Evolutionary conservation across 495 filamentous ascomycete genomes (phyloP), one percentile per base, ranked within the genome.

Genomic region (Daldinia bambusicola): DNA sequence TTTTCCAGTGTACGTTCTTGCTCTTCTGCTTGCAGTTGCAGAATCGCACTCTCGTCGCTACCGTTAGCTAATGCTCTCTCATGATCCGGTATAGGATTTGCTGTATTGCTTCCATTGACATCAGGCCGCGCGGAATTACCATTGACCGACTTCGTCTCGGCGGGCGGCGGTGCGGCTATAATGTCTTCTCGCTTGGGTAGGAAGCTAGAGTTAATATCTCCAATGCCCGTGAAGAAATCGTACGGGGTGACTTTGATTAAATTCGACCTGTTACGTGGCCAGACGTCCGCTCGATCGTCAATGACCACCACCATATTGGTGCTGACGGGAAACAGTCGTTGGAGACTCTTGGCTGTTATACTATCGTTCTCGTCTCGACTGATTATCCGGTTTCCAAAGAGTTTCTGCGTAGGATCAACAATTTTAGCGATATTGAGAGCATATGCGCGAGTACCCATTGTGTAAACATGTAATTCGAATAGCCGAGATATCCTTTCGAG

Each of bases 241-340:
- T 96, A 99, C 6, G 94, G 93, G 13, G 86, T 87, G 34, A 99
- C 96, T 80, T 96, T 97, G 81, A 99, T 93, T 22, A 99, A 85
- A 72, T 99, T 98, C 10, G 90, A 87, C 72, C 91, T 90, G 87
- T 96, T 98, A 53, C 90, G 89, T n/a, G 86, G 86, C 95, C 95
- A 99, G n/a, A 99, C 94, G 77, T 99, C 95, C 36, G 93, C 93
- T 71, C 95, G 87, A 75, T 99, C 95, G 78, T 99, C 95, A 67
- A 99, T 99, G 74, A 99, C 97, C 31, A 97, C 93, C 18, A 97
- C 95, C 95, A 99, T 99, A 81, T 97, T 95, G 9, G 94, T 98
- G 80, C 97, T 95, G 48, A 96, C 92, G 14, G 95, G 95, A 78
- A 99, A 99, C 37, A 99, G 79, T 14, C 96, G 88, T 75, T 97